Conservation (phyloP, 352 stramenopile species). For the Phytophthora sp. region DNA sequence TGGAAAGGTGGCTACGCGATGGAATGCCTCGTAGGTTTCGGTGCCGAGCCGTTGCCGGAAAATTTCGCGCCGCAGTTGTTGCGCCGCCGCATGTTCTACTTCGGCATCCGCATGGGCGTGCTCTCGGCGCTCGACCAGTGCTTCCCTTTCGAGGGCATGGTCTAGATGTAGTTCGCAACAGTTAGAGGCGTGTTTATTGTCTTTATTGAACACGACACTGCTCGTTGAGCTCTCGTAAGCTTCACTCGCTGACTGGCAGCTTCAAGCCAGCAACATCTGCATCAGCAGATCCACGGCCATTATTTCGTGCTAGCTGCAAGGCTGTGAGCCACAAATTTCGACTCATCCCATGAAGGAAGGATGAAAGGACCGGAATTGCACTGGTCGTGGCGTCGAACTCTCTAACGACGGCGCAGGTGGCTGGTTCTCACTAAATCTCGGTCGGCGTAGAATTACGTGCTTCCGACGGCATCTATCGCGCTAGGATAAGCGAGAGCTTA, state of each 20-base stretch:
- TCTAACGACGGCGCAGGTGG: not conserved
- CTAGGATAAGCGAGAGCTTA: too few relatives aligned
- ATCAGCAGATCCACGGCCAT: conserved; percentile 10
- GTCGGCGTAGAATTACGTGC: too few relatives aligned
- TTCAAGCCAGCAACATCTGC: not conserved
- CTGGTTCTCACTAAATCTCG: too few relatives aligned
- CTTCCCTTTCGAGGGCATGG: conserved; percentile 29
- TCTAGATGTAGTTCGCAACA: conserved; percentile 8
- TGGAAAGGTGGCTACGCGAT: conserved; percentile 30
- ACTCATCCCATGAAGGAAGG: conserved; percentile 1
- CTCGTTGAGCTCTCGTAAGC: not conserved
- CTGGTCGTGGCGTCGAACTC: not conserved
- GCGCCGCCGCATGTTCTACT: conserved; percentile 44
- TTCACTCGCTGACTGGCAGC: conserved; percentile 5
- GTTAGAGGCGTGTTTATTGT: not conserved
- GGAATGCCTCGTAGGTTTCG: conserved; percentile 51
- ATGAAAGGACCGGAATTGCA: conserved; percentile 17
- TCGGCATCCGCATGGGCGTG: conserved; percentile 37
- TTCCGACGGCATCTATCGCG: too few relatives aligned
- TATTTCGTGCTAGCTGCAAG: conserved; percentile 11
- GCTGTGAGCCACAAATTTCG: conserved; percentile 18
- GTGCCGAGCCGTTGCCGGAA: conserved; percentile 34
- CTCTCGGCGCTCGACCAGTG: conserved; percentile 39
- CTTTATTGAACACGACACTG: not conserved
- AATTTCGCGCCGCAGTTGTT: conserved; percentile 39